Base-by-base conservation (phyloP, 192 early-diverging fungal genomes). In the Pilaira anomala region DNA sequence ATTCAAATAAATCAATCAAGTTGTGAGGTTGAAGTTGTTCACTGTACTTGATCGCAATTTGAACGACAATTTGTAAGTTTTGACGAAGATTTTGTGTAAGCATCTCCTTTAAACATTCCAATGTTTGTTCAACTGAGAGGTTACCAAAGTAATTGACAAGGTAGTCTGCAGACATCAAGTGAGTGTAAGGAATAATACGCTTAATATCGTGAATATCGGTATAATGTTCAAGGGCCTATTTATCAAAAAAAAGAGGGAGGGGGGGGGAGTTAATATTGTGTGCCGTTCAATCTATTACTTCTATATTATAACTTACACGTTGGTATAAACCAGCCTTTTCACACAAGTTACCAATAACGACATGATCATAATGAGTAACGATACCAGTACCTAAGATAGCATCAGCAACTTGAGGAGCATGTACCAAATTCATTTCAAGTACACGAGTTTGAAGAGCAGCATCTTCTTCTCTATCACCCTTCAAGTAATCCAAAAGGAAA, bases 271-370 rank as follows among this genome's bases (percentile, higher is more conserved):
- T n/a, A n/a, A n/a, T n/a, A n/a, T n/a, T n/a, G n/a, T n/a, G n/a
- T n/a, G n/a, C n/a, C n/a, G n/a, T n/a, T n/a, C n/a, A n/a, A n/a
- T n/a, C n/a, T n/a, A n/a, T n/a, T n/a, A n/a, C n/a, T n/a, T n/a
- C n/a, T 24, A 21, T 0, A 52, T 29, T 41, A 63, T n/a, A 18
- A 65, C 76, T 28, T 51, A 82, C 90, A 22, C 95, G 80, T 78
- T 99, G 97, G 73, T 89, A 95, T 29, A 99, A 78, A 14, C 96
- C 96, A 33, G 97, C 95, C 85, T 98, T 99, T 76, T 99, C 97
- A 69, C 95, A 97, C 60, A 99, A 85, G 48, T 80, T 73, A 13
- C 92, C 97, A 70, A 99, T 89, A 56, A 93, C 88, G 9, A 89
- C 82, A 13, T 91, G 86, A 72, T 99, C 97, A 74, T 98, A 99